Base-by-base conservation (phyloP, 2,329 filamentous ascomycete genomes). In the Emergomyces orientalis region DNA sequence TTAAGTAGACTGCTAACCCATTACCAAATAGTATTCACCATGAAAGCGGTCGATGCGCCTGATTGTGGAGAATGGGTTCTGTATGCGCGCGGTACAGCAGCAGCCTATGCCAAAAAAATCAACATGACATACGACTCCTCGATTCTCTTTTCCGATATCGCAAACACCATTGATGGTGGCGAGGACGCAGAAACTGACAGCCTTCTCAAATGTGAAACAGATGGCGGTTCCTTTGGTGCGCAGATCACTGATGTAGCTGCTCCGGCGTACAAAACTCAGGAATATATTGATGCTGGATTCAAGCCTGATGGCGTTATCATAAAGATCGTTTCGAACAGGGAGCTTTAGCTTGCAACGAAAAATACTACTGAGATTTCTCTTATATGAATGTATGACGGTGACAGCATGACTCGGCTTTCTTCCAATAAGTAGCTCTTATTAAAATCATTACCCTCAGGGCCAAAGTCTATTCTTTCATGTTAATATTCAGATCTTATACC, bases 31-130 rank as follows among this genome's bases (percentile, higher is more conserved):
- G 60, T 62, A 30, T 41, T 62, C 37, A 58, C 60, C 32, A 58
- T 62, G 60, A 45, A 22, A 8, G 51, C 52, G 3, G 51, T 51
- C 7, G 37, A 43, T 25, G 51, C 52, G 11, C 60, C 60, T 43
- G 52, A 62, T 32, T 62, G 60, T 39, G 60, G 60, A 58, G 60
- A 62, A 57, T 62, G 60, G 60, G 13, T 47, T 25, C 51, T 62
- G 13, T 62, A 62, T 27, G 14, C 22, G 22, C 51, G 17, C 17
- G 25, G 57, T 2, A 37, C 52, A 7, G 41, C 60, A 27, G 60
- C 60, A 14, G 52, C 60, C 5, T 62, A 62, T 34, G 60, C 52
- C 1, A 58, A 62, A 58, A 62, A 62, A 25, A 57, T 62, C 39
- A 25, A 62, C 52, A 45, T 61, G 59, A 55, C 25, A 7, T 61